phyloP scores from a whole-genome alignment of 1,139 yeast genomes.

The Yamadazyma mexicana region DNA sequence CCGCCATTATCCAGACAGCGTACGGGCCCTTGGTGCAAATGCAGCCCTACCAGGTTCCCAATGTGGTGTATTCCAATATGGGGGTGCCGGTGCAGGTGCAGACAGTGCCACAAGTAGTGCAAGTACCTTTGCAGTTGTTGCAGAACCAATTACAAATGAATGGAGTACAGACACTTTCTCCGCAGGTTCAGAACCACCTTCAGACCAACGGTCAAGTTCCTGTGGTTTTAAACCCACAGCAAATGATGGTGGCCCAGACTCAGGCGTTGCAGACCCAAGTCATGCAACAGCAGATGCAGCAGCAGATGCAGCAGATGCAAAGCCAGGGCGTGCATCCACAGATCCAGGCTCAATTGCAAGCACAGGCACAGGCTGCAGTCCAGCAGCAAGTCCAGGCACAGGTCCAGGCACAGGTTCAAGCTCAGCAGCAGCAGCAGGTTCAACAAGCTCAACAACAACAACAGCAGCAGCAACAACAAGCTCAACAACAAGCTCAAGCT shows the following conservation, averaged over 20 bases:
- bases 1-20: constrained; percentile 27
- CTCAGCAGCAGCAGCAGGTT: constrained; percentile 2
- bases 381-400: constrained; percentile 5
- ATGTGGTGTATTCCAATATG: constrained; percentile 16
- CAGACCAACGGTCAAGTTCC: constrained; percentile 8
- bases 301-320: constrained; percentile 5
- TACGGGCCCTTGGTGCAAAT: constrained; percentile 39
- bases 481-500: not conserved
- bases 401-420: constrained; percentile 7
- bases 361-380: constrained; percentile 8
- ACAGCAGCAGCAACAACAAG: constrained; percentile 3
- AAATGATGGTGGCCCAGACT: constrained; percentile 13
- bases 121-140: constrained; percentile 17
- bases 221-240: constrained; percentile 13
- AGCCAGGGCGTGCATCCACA: constrained; percentile 8
- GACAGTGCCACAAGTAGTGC: constrained; percentile 19
- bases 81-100: constrained; percentile 20
- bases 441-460: constrained; percentile 3
- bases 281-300: constrained; percentile 6
- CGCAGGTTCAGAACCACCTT: constrained; percentile 5
- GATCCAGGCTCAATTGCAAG: constrained; percentile 10
- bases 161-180: constrained; percentile 7
- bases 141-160: constrained; percentile 13
- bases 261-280: constrained; percentile 9
- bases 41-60: constrained; percentile 25